Evolutionary conservation across 768 basidiomycete genomes (phyloP).

Genomic region (Termitomyces titanicus): DNA sequence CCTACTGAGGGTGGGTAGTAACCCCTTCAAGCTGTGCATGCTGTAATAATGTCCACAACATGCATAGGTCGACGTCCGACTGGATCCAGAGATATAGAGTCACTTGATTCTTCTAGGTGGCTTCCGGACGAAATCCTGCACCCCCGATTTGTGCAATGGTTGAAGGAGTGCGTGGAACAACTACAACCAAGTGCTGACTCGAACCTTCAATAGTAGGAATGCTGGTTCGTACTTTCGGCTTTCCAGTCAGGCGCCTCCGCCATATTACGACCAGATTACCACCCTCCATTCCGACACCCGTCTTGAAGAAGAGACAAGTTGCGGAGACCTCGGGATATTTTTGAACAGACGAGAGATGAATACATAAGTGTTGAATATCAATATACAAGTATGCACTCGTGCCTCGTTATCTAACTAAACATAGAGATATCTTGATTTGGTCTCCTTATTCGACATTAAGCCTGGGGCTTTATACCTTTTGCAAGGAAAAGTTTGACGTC

Average conservation of each 20-base stretch:
- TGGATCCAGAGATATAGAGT: not conserved
- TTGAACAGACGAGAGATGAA: too few species aligned
- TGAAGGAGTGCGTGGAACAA: not conserved
- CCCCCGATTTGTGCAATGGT: not conserved
- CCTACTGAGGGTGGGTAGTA: not conserved
- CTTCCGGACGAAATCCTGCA: not conserved
- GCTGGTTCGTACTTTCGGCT: rapidly evolving
- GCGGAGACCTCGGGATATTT: too few species aligned
- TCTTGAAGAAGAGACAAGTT: too few species aligned
- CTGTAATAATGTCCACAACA: not conserved
- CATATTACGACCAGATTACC: too few species aligned
- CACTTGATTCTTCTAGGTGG: too few species aligned
- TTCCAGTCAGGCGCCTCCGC: not conserved
- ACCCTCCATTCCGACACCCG: too few species aligned
- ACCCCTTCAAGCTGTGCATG: not conserved
- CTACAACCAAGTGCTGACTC: not conserved
- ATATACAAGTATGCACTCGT: too few species aligned
- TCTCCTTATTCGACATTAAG: not conserved
- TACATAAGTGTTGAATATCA: too few species aligned
- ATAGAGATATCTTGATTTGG: too few species aligned
- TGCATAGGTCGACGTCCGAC: too few species aligned
- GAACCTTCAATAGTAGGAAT: too few species aligned
- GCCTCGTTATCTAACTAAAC: too few species aligned
- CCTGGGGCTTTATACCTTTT: conserved; percentile 37
- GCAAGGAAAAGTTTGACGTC: conserved; percentile 53